These are phyloP conservation scores for Hsuehochloa calcarea DNA, from an alignment of 176 grass and related monocot genomes.

Conservation along the genomic window DNA sequence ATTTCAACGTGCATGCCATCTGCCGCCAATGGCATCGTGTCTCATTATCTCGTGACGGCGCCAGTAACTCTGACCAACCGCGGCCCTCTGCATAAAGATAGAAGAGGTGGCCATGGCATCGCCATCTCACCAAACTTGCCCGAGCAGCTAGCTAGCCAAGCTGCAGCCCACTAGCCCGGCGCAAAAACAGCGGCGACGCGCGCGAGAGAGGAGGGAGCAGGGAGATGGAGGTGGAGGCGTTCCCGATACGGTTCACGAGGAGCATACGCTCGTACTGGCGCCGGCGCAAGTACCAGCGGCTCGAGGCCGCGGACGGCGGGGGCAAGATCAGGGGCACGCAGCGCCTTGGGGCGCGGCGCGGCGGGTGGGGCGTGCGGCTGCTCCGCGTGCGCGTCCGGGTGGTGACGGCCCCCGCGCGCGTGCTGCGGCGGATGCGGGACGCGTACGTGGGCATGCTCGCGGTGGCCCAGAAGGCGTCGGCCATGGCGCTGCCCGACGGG, in stretches of 20 bases:
- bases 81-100: not conserved
- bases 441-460: constrained; percentile 75
- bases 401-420: constrained; percentile 29
- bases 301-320: constrained; percentile 12
- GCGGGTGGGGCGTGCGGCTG: constrained; percentile 18
- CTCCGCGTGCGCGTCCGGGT: constrained; percentile 34
- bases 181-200: not conserved
- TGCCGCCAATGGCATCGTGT: not conserved
- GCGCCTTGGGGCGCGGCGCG: constrained; percentile 38
- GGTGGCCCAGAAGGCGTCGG: constrained; percentile 44
- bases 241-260: constrained; percentile 64
- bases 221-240: constrained; percentile 49
- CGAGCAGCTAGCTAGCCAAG: not conserved
- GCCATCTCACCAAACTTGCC: not conserved
- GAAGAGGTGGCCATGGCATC: not conserved
- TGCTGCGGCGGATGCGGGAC: constrained; percentile 56
- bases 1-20: not conserved
- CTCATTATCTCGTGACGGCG: not conserved
- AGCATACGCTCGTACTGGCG: constrained; percentile 68
- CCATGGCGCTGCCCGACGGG: constrained; percentile 25
- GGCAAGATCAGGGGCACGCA: not conserved
- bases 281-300: constrained; percentile 61
- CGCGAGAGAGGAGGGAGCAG: not conserved
- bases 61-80: not conserved
- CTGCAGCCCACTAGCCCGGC: not conserved